Evolutionary conservation across 495 filamentous ascomycete species (phyloP).

Genomic region (Articulospora tetracladia): DNA sequence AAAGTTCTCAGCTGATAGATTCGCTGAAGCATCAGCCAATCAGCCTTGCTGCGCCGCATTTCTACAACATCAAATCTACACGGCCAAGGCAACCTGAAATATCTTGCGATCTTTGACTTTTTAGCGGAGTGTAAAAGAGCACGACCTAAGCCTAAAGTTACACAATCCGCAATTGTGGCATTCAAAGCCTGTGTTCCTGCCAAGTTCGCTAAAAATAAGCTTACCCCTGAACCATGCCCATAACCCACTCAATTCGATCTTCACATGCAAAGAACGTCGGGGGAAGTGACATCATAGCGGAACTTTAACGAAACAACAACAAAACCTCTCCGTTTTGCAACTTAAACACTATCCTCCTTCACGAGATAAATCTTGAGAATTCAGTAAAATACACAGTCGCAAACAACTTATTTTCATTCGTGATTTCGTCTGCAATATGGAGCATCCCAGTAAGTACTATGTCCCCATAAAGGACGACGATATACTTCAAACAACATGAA

Average conservation of each 20-base stretch:
- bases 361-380: no score
- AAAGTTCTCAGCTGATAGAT: no score
- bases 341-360: not conserved
- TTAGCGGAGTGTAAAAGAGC: no score
- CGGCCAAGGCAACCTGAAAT: no score
- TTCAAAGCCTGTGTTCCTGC: no score
- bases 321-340: not conserved
- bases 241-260: not conserved
- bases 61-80: no score
- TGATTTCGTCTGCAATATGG: not conserved
- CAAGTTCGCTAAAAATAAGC: not conserved
- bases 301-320: not conserved
- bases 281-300: constrained; percentile 1
- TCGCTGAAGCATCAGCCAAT: no score
- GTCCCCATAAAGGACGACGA: not conserved
- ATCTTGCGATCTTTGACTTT: no score
- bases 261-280: not conserved
- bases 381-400: not conserved
- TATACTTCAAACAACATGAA: no score
- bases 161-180: no score
- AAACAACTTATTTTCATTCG: not conserved
- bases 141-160: no score
- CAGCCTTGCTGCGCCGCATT: no score
- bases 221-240: not conserved
- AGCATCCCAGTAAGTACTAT: constrained; percentile 5